Base-by-base conservation (phyloP, 352 stramenopile species). In the Albugo laibachii region DNA sequence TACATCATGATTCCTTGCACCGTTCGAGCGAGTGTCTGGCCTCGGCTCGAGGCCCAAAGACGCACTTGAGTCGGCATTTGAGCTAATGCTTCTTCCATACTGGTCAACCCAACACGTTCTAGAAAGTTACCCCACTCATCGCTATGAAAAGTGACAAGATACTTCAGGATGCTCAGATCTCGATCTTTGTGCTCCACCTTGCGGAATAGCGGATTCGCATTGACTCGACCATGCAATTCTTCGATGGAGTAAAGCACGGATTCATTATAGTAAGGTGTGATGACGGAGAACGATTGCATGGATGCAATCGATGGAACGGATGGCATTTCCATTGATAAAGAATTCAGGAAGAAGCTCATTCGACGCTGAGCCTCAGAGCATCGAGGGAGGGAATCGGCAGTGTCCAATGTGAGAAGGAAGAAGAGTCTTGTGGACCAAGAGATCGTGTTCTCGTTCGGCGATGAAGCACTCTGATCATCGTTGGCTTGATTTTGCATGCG, bases 1-100 rank as follows among this genome's bases (percentile, higher is more conserved):
- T 93, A 86, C 67, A 89, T 75, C 77, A 91, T 91, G 75, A 93
- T 91, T 11, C 80, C 80, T 43, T 86, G 77, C n/a, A 89, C 77
- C 0, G 80, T 91, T 41, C 80, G 62, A 5, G 74, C 78, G 14
- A 93, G 63, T 5, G 80, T 93, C 42, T 93, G 80, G 39, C 77
- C 77, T 43, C 80, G 77, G 65, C 85, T 86, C 16, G 73, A 87
- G 11, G 80, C 80, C 80, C 80, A 93, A 0, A 89, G 54, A 31
- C 76, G 77, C 41, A 92, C 80, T 52, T 92, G 74, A 4, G 75
- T 84, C 6, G 80, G 80, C 4, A 65, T 84, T 56, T 89, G 73
- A 6, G 72, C 71, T 0, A 92, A 57, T 6, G 77, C 80, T 44
- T 89, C 77, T 11, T 85, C 70, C 20, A 88, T 83, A 12, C 75